Percentiles rank a stretch among this genome's conserved stretches.
phyloP scores from a whole-genome alignment of 2,329 filamentous ascomycete genomes.

The Scedosporium dehoogii region DNA sequence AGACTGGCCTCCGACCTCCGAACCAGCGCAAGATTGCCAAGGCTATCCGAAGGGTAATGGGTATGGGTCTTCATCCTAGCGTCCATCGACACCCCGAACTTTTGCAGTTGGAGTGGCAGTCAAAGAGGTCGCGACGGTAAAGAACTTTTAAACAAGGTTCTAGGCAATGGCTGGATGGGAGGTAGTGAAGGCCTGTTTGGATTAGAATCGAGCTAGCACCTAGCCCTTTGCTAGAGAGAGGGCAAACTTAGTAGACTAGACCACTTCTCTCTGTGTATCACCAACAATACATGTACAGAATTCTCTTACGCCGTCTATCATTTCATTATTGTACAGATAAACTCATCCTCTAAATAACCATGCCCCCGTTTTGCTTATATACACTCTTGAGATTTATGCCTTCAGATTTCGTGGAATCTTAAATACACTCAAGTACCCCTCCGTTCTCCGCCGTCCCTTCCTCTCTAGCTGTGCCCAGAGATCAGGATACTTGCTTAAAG shows the following conservation, averaged over 20 bases:
- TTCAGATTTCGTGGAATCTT: conserved; percentile 37
- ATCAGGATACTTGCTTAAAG: conserved; percentile 53
- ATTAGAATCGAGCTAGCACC: neutral
- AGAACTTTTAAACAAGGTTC: neutral
- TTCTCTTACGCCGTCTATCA: conserved; percentile 5
- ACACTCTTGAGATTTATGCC: conserved; percentile 25
- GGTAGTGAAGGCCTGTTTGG: neutral
- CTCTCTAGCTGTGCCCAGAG: conserved; percentile 58
- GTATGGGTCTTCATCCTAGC: conserved; percentile 84
- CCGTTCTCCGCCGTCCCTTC: conserved; percentile 34
- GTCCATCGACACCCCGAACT: conserved; percentile 84
- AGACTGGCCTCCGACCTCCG: conserved; percentile 72
- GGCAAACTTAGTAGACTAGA: neutral
- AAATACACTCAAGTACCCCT: conserved; percentile 36
- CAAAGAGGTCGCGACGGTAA: conserved; percentile 3
- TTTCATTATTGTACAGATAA: conserved; percentile 19
- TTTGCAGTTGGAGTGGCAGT: conserved; percentile 33
- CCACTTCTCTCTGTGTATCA: neutral
- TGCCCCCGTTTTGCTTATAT: conserved; percentile 9
- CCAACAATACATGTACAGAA: conserved; percentile 10
- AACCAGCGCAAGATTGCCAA: conserved; percentile 93
- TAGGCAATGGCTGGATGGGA: no score
- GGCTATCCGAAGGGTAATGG: conserved; percentile 80
- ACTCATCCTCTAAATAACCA: conserved; percentile 7
- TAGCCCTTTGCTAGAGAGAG: neutral